These are phyloP conservation scores for rapeseed (Brassica napus) DNA, from an alignment of 345 rosid genomes.

Conservation along the genomic window DNA sequence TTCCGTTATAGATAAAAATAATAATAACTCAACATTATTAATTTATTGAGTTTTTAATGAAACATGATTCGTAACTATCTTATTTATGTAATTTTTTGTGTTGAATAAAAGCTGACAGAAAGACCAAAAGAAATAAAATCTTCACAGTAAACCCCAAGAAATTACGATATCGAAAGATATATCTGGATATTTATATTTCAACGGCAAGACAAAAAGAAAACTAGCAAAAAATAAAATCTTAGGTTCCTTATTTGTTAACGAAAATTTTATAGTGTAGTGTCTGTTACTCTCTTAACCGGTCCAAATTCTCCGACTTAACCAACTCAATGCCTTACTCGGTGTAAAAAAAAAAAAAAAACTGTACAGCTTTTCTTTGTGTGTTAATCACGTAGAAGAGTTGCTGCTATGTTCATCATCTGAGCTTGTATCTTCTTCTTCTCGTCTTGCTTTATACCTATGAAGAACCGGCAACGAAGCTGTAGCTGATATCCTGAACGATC, in stretches of 20 bases:
- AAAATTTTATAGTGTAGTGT: slow-evolving; percentile 26
- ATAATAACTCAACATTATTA: no score
- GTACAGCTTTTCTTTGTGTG: slow-evolving; percentile 28
- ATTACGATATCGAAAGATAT: no score
- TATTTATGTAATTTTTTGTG: no score
- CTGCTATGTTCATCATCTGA: slow-evolving; percentile 66
- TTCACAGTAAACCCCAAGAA: no score
- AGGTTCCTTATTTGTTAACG: no score
- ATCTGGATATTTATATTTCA: no score
- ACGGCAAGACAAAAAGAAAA: no score
- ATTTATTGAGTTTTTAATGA: no score
- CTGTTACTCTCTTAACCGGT: slow-evolving; percentile 32
- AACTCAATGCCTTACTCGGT: slow-evolving; percentile 20
- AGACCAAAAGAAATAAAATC: no score
- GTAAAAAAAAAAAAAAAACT: slow-evolving; percentile 29
- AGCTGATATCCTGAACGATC: slow-evolving; percentile 82
- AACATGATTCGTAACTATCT: no score
- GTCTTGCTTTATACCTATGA: slow-evolving; percentile 63
- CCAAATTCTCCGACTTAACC: slow-evolving; percentile 3
- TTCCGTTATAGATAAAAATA: no score
- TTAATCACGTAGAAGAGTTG: slow-evolving; percentile 66
- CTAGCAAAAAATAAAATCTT: neutral
- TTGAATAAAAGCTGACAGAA: no score
- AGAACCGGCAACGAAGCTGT: slow-evolving; percentile 83
- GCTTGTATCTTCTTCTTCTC: slow-evolving; percentile 52